Base-by-base conservation (phyloP, 345 rosid genomes). In the Eucalyptus pauciflora region DNA sequence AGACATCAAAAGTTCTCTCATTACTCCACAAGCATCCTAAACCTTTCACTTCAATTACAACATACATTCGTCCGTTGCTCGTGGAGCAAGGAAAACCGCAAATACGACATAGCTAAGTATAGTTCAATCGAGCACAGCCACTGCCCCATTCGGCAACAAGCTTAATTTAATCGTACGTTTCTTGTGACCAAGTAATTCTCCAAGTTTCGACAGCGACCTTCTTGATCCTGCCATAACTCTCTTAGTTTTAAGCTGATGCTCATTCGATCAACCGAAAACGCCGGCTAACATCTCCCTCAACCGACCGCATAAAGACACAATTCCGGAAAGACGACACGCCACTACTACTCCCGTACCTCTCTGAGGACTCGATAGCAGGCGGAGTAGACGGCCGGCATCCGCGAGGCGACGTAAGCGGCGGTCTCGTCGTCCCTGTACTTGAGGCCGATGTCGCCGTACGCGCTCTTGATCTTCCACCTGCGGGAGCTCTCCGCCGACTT, bases 361-460 rank as follows among this genome's bases (percentile, higher is more conserved):
- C 89, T 91, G 67, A 96, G 96, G 85, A 97, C 96, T 91, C 99
- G 94, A 80, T 91, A 92, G 50, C 98, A 96, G 86, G 97, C 97
- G 76, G 99, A 97, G 94, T 93, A 96, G 29, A 97, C 98, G 8
- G 99, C 97, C 14, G 99, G 99, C 99, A 98, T 98, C 87, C 99
- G 96, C 46, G 99, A 96, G 90, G 99, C 99, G 31, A 95, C 92
- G 89, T 98, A 98, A 86, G 99, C 99, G 10, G 94, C 92, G 18
- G 99, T 95, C 95, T 98, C 96, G 24, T 95, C 97, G 46, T 97
- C 98, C 62, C 91, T 92, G 90, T 97, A 98, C 88, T 90, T 87
- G 31, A 98, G 91, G 15, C 99, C 99, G 31, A 96, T 96, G 54
- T 97, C 99, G 14, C 99, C 99, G 54, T 97, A 97, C 69, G 94